Evolutionary conservation across 768 basidiomycete species (phyloP).

Genomic region (Coprinellus aureogranulatus): DNA sequence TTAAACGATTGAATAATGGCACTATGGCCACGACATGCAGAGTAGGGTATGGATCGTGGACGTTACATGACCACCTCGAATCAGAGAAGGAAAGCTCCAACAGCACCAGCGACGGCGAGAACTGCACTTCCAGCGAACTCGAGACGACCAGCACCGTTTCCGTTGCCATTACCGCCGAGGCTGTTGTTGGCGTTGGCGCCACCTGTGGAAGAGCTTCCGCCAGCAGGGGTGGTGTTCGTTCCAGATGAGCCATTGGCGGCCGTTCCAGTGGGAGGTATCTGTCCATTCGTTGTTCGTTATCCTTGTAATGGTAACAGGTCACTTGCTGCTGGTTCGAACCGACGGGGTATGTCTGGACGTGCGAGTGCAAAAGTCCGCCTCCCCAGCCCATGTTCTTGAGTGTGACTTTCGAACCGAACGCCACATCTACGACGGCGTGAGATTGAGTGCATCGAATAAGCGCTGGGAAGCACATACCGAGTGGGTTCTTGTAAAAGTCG

Average conservation of each 20-base stretch:
- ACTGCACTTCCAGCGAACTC: background rate
- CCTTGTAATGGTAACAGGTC: conserved; percentile 99
- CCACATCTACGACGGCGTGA: conserved; percentile 59
- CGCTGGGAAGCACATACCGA: conserved; percentile 51
- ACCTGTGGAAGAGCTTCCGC: background rate
- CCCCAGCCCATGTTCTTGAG: conserved; percentile 98
- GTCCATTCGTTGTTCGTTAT: conserved; percentile 94
- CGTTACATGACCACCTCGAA: background rate
- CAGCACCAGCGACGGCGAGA: background rate
- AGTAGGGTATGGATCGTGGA: background rate
- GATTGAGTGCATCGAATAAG: background rate
- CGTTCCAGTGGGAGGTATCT: conserved; percentile 79
- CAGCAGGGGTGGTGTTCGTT: background rate
- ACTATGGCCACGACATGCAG: background rate
- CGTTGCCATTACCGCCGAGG: background rate
- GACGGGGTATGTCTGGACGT: conserved; percentile 90
- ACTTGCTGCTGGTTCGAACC: conserved; percentile 95
- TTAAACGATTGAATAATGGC: background rate
- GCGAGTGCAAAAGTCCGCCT: conserved; percentile 94
- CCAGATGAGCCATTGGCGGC: too few relatives aligned
- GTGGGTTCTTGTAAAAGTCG: conserved; percentile 87
- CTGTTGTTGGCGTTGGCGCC: background rate
- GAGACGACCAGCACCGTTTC: background rate
- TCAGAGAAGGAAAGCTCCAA: background rate
- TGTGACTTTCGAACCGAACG: conserved; percentile 86